Evolutionary conservation across 106 monocot genomes (phyloP).

Genomic region (Alisma plantagoaquatica): DNA sequence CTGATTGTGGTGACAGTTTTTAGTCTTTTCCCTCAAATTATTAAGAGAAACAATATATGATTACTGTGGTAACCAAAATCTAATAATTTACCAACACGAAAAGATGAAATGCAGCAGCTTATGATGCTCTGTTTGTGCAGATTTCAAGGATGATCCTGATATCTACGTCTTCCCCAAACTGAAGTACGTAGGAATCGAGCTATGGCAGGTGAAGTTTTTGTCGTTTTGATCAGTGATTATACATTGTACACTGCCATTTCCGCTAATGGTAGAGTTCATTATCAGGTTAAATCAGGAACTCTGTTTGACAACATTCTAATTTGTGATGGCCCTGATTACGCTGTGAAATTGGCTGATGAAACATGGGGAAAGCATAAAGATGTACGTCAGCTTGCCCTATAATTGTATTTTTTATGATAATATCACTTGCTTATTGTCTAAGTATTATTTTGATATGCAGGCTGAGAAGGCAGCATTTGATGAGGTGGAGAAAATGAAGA

Average conservation of each 20-base stretch:
- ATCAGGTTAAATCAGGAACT: constrained; percentile 76
- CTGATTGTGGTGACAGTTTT: too few species aligned
- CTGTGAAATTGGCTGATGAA: constrained; percentile 62
- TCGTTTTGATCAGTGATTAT: not conserved
- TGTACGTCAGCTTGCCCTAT: constrained; percentile 19
- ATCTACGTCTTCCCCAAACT: constrained; percentile 53
- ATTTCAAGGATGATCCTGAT: constrained; percentile 69
- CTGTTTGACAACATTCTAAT: constrained; percentile 79
- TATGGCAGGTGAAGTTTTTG: constrained; percentile 21
- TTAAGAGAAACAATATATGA: not conserved
- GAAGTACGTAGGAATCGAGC: constrained; percentile 66
- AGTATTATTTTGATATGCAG: too few species aligned
- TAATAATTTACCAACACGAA: not conserved
- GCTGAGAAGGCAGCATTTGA: constrained; percentile 81
- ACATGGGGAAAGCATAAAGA: constrained; percentile 86
- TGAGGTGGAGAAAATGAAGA: constrained; percentile 58
- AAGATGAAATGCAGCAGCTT: too few species aligned
- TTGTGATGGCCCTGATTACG: constrained; percentile 71
- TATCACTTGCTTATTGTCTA: too few species aligned
- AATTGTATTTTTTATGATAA: not conserved
- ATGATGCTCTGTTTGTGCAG: constrained; percentile 19
- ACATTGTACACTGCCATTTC: not conserved
- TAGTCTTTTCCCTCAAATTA: too few species aligned
- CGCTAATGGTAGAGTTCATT: not conserved
- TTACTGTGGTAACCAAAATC: not conserved